phyloP scores from a whole-genome alignment of 257 asterid species.

The Nicotiana tabacum region DNA sequence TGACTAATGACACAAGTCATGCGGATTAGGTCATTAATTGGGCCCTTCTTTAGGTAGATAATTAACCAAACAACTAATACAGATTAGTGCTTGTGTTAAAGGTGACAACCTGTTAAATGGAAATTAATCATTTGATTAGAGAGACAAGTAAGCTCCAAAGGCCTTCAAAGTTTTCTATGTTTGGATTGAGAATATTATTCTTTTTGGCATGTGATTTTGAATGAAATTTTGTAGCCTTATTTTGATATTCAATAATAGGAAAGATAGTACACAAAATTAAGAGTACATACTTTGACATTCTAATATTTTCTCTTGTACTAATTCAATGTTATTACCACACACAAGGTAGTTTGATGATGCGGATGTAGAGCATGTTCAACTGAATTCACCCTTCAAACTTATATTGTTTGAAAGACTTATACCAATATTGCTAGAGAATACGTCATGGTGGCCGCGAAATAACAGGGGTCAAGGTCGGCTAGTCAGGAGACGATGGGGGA shows the following conservation, averaged over 20 bases:
- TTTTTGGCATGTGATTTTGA: background rate
- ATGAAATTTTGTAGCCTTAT: background rate
- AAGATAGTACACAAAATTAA: background rate
- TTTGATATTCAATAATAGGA: background rate
- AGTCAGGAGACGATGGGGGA: no score
- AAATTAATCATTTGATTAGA: conserved; percentile 8
- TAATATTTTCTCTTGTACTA: background rate
- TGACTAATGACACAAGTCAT: background rate
- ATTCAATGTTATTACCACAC: background rate
- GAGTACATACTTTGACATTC: background rate
- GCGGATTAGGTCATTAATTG: conserved; percentile 5
- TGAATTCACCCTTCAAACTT: no score
- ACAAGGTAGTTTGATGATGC: background rate
- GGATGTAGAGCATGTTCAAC: no score
- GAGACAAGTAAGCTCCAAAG: background rate
- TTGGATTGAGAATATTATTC: background rate
- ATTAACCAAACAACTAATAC: conserved; percentile 6
- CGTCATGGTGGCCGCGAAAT: no score
- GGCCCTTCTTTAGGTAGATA: background rate
- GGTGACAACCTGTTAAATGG: conserved; percentile 10
- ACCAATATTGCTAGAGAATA: no score
- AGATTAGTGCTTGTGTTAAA: background rate
- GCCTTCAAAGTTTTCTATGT: background rate
- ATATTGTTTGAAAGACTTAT: no score
- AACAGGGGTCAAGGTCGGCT: no score